Evolutionary conservation across 192 early-diverging fungal genomes (phyloP).

Genomic region (Coemansia sp.): DNA sequence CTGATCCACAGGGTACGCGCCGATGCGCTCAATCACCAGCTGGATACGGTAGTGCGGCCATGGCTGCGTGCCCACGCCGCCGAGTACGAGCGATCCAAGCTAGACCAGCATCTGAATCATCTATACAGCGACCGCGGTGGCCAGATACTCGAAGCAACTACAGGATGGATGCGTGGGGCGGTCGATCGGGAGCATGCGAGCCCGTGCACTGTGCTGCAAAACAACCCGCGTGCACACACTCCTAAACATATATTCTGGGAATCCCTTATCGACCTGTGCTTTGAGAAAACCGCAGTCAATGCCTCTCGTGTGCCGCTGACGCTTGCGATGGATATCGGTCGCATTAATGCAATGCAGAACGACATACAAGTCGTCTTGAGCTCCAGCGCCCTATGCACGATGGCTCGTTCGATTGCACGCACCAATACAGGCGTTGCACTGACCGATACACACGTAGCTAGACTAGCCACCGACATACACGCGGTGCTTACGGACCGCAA

Average conservation of each 20-base stretch:
- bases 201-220: conserved; percentile 4
- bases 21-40: conserved; percentile 44
- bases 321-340: conserved; percentile 24
- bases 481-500: conserved; percentile 16
- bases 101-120: conserved; percentile 14
- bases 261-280: conserved; percentile 37
- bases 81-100: conserved; percentile 38
- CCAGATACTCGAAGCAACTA: conserved; percentile 8
- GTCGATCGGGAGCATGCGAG: conserved; percentile 4
- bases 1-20: conserved; percentile 30
- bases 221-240: background rate
- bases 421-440: background rate
- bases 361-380: conserved; percentile 34
- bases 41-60: conserved; percentile 38
- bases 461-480: conserved; percentile 2
- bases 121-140: background rate
- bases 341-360: conserved; percentile 35
- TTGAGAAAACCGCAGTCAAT: conserved; percentile 14
- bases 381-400: conserved; percentile 19
- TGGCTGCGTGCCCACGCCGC: conserved; percentile 38
- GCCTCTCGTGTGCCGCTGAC: conserved; percentile 15
- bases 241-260: conserved; percentile 33
- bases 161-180: conserved; percentile 29
- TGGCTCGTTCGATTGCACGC: conserved; percentile 9
- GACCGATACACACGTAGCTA: conserved; percentile 9